Evolutionary conservation across 2,329 filamentous ascomycete species (phyloP).

Genomic region (Seiridium cupressi): DNA sequence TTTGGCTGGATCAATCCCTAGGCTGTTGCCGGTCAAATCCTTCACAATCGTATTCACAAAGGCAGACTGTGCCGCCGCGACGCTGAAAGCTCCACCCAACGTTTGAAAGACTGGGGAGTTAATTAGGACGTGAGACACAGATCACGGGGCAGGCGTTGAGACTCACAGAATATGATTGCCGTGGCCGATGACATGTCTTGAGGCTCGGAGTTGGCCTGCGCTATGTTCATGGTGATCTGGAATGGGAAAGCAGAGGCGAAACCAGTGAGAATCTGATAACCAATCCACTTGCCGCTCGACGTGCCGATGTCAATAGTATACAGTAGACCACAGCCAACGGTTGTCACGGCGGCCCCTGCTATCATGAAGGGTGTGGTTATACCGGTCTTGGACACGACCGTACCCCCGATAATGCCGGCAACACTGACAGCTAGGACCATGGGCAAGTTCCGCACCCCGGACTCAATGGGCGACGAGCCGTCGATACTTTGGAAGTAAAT

Average conservation of each 20-base stretch:
- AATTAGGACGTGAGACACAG: neutral
- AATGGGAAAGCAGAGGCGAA: neutral
- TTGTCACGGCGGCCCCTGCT: slow-evolving; percentile 31
- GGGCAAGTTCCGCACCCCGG: slow-evolving; percentile 41
- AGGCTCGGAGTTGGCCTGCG: neutral
- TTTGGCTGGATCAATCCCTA: neutral
- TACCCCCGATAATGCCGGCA: slow-evolving; percentile 36
- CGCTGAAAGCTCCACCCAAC: neutral
- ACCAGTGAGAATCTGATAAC: slow-evolving; percentile 43
- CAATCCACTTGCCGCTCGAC: slow-evolving; percentile 28
- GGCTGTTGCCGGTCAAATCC: neutral
- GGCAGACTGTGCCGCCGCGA: neutral
- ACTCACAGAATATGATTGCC: neutral
- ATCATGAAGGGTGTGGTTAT: slow-evolving; percentile 45
- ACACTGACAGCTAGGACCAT: slow-evolving; percentile 38
- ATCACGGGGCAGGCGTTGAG: neutral
- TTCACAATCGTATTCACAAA: neutral
- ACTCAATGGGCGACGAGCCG: slow-evolving; percentile 34
- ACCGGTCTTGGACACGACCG: slow-evolving; percentile 33
- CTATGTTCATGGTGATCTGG: neutral
- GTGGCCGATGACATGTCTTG: neutral
- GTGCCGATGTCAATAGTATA: slow-evolving; percentile 37
- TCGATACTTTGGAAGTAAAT: slow-evolving; percentile 50
- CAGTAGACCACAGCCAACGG: slow-evolving; percentile 39
- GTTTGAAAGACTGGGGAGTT: neutral